Conservation (phyloP, 2,329 filamentous ascomycete species). For the Bipolaris sorokiniana region DNA sequence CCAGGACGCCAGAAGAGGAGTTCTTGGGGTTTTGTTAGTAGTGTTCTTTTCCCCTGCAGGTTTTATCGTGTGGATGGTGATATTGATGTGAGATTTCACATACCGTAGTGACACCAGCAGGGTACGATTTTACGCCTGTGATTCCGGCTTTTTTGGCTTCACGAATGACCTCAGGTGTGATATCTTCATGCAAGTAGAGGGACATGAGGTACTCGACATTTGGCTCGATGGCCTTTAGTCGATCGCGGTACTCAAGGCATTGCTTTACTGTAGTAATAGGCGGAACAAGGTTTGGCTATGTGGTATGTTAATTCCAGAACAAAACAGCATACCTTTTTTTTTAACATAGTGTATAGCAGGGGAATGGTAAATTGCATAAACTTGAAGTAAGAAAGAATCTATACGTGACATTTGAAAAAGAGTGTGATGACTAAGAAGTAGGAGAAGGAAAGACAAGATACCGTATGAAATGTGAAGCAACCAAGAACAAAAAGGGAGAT, state of each 20-base stretch:
- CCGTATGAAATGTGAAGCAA: background rate
- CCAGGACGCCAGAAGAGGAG: constrained; percentile 70
- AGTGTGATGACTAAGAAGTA: no score
- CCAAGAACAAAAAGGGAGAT: background rate
- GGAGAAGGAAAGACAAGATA: no score
- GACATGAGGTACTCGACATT: constrained; percentile 60
- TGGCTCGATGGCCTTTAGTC: constrained; percentile 54
- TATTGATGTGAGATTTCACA: constrained; percentile 1
- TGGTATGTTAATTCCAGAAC: background rate
- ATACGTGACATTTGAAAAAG: no score
- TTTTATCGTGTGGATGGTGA: background rate
- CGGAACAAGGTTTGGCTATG: constrained; percentile 58
- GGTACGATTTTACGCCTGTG: constrained; percentile 74
- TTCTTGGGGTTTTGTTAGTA: constrained; percentile 47
- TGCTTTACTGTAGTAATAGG: constrained; percentile 57
- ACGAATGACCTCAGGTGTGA: constrained; percentile 63
- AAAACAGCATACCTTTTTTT: background rate
- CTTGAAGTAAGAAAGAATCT: no score
- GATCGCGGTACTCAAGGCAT: constrained; percentile 54
- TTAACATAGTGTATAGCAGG: no score
- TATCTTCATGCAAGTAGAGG: constrained; percentile 57
- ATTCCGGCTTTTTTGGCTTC: constrained; percentile 76
- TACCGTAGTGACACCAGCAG: constrained; percentile 52
- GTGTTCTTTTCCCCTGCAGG: background rate
- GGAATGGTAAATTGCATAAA: no score